A percentile compares a stretch with the other conserved stretches of the same genome.
Conservation (phyloP, 768 basidiomycete genomes). For the Brasilioporus rufonigricans region DNA sequence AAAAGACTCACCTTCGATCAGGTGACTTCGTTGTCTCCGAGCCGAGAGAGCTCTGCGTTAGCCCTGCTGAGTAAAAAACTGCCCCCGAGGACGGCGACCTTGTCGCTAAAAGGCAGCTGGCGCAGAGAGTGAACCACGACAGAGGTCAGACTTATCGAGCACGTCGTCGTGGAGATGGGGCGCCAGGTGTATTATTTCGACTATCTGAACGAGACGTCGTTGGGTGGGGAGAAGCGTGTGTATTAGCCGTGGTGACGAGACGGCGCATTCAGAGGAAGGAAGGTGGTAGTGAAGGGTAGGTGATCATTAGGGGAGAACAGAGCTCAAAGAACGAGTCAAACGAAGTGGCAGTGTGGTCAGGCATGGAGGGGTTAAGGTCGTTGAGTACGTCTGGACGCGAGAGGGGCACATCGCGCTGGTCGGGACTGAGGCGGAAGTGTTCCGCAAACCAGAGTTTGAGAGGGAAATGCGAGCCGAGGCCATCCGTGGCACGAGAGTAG, state of each 20-base stretch:
- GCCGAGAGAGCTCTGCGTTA: conserved; percentile 78
- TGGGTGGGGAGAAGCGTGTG: conserved; percentile 72
- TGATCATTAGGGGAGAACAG: conserved; percentile 29
- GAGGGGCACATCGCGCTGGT: conserved; percentile 78
- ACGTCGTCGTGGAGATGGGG: conserved; percentile 92
- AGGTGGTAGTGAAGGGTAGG: conserved; percentile 27
- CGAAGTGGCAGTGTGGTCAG: no score
- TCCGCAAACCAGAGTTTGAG: conserved; percentile 62
- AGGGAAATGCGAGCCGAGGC: conserved; percentile 69
- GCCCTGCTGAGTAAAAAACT: conserved; percentile 95
- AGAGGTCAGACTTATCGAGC: conserved; percentile 68
- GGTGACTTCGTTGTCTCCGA: conserved; percentile 85
- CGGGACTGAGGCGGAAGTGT: conserved; percentile 49
- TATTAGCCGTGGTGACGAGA: conserved; percentile 32
- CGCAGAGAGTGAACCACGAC: conserved; percentile 66
- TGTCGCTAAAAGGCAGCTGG: conserved; percentile 85
- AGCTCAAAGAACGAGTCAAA: conserved; percentile 63
- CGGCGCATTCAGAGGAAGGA: conserved; percentile 18
- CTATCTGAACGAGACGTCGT: conserved; percentile 88
- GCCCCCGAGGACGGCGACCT: conserved; percentile 89
- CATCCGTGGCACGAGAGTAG: conserved; percentile 91
- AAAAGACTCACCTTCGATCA: conserved; percentile 96
- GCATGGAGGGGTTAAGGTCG: conserved; percentile 89
- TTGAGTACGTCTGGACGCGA: conserved; percentile 78
- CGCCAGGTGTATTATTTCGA: conserved; percentile 98